phyloP scores from a whole-genome alignment of 164 flowering plant genomes.

The Piper longum region DNA sequence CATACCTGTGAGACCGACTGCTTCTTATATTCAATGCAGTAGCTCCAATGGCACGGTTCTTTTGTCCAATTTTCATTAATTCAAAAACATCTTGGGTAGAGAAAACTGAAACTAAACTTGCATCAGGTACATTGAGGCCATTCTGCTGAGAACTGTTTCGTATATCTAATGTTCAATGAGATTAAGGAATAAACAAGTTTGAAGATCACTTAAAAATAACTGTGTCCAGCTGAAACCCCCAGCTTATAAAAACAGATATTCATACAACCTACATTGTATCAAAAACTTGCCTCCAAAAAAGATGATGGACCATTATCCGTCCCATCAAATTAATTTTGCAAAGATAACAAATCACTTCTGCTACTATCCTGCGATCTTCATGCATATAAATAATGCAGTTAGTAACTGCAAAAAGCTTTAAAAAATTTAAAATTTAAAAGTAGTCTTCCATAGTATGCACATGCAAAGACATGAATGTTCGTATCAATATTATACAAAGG shows the following conservation, averaged over 20 bases:
- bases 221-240: background rate
- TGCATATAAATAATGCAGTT: too few relatives aligned
- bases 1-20: constrained; percentile 97
- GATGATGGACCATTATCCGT: background rate
- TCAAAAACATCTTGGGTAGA: constrained; percentile 80
- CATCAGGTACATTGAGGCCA: constrained; percentile 94
- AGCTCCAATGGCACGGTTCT: constrained; percentile 87
- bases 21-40: constrained; percentile 97
- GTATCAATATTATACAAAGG: constrained; percentile 28
- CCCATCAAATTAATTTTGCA: too few relatives aligned
- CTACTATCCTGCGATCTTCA: too few relatives aligned
- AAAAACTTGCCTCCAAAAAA: too few relatives aligned
- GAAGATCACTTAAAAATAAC: background rate
- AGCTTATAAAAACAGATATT: too few relatives aligned
- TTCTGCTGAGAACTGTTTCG: constrained; percentile 80
- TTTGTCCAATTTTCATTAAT: constrained; percentile 84
- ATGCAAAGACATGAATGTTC: background rate
- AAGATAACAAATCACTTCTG: too few relatives aligned
- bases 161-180: constrained; percentile 64
- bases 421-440: background rate
- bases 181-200: constrained; percentile 32
- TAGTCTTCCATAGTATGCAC: background rate
- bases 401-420: too few relatives aligned
- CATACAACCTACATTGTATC: too few relatives aligned
- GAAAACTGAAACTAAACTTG: constrained; percentile 70